A percentile compares a stretch with the other conserved stretches of the same genome.
Conservation (phyloP, 139 green algal genomes). For the Volvox africanus region DNA sequence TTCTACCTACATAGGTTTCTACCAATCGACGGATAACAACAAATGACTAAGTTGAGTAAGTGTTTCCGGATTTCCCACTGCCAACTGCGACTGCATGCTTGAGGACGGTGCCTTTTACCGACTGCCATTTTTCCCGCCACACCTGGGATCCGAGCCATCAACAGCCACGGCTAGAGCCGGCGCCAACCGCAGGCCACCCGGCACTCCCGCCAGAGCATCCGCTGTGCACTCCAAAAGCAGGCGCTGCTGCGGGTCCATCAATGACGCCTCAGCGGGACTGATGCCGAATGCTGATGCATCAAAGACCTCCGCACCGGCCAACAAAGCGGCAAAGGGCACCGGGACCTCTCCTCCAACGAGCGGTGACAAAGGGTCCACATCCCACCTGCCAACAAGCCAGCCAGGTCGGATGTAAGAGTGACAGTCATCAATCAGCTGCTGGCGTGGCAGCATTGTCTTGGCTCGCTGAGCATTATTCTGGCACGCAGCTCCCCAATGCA, state of each 20-base stretch:
- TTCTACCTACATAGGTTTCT: too few species aligned
- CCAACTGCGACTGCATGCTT: too few species aligned
- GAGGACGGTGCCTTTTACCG: too few species aligned
- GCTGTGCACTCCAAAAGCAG: slow-evolving; percentile 72
- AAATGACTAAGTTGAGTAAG: too few species aligned
- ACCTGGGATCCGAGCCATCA: background rate
- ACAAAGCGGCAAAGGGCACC: slow-evolving; percentile 61
- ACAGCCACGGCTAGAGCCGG: background rate
- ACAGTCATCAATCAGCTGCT: too few species aligned
- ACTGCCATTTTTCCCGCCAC: too few species aligned
- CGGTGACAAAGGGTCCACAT: slow-evolving; percentile 3
- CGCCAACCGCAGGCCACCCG: background rate
- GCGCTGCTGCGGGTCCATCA: slow-evolving; percentile 87
- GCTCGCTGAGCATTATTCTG: too few species aligned
- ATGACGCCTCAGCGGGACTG: slow-evolving; percentile 64
- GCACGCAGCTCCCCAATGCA: too few species aligned
- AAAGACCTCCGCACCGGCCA: slow-evolving; percentile 70
- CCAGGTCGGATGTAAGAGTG: too few species aligned
- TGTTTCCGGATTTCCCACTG: too few species aligned
- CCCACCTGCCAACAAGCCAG: slow-evolving; percentile 30
- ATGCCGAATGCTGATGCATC: slow-evolving; percentile 80
- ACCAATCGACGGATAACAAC: too few species aligned
- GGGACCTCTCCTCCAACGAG: background rate
- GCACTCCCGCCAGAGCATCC: slow-evolving; percentile 45
- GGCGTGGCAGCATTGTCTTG: too few species aligned